Evolutionary conservation across 257 asterid genomes (phyloP).

Genomic region (Verbena officinalis): DNA sequence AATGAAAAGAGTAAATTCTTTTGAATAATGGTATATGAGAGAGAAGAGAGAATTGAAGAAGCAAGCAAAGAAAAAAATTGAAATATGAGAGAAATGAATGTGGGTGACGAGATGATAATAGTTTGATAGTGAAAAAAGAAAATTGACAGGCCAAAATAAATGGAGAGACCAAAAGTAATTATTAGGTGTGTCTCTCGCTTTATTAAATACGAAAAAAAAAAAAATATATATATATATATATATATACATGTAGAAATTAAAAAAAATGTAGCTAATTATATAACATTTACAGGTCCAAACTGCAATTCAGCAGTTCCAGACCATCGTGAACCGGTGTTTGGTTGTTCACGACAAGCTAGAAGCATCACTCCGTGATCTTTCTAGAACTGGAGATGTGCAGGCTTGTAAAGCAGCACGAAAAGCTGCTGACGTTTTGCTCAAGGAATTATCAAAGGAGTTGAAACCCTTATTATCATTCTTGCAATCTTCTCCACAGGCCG

Average conservation of each 20-base stretch:
- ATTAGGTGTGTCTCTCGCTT: too few species aligned
- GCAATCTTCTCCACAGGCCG: constrained; percentile 81
- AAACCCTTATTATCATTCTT: constrained; percentile 64
- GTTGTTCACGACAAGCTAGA: constrained; percentile 77
- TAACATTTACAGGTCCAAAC: constrained; percentile 67
- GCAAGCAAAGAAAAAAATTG: too few species aligned
- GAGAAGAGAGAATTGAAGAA: too few species aligned
- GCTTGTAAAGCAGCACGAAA: constrained; percentile 94
- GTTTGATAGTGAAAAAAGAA: too few species aligned
- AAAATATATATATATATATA: too few species aligned
- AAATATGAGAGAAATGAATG: too few species aligned
- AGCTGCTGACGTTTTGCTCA: constrained; percentile 69
- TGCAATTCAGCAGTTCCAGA: constrained; percentile 70
- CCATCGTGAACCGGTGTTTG: constrained; percentile 60
- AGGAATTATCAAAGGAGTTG: constrained; percentile 82
- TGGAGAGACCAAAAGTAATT: too few species aligned
- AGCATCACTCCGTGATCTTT: constrained; percentile 86
- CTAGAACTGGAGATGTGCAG: constrained; percentile 88
- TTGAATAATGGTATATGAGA: not conserved
- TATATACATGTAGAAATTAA: too few species aligned
- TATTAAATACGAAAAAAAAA: too few species aligned
- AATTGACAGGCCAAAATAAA: too few species aligned
- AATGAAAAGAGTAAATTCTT: not conserved
- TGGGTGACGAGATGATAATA: too few species aligned
- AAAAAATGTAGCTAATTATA: not conserved